Conservation (phyloP, 106 monocot genomes). For the Triglochin maritima region DNA sequence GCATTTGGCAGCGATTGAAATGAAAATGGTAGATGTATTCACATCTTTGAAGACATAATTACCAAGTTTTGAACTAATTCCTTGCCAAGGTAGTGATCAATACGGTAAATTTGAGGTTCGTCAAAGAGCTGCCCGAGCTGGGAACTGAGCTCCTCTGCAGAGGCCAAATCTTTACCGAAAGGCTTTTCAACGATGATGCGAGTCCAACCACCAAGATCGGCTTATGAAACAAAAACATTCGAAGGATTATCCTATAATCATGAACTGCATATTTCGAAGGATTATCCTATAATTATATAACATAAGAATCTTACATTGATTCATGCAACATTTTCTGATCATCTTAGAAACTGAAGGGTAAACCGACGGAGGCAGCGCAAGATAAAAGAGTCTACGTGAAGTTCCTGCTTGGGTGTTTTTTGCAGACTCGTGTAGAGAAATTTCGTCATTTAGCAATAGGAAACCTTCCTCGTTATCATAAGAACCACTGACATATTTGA, state of each 20-base stretch:
- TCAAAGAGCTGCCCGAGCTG: slow-evolving; percentile 80
- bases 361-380: slow-evolving; percentile 94
- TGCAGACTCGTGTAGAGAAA: slow-evolving; percentile 57
- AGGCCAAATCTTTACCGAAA: slow-evolving; percentile 76
- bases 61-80: slow-evolving; percentile 97
- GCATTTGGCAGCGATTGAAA: not conserved
- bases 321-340: slow-evolving; percentile 90
- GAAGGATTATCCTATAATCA: not conserved
- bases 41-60: not conserved
- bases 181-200: slow-evolving; percentile 93
- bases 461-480: slow-evolving; percentile 88
- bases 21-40: not conserved
- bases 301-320: slow-evolving; percentile 40
- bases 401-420: slow-evolving; percentile 61
- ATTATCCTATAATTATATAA: not conserved
- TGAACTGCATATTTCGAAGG: not conserved
- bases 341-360: slow-evolving; percentile 93
- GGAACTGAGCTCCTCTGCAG: slow-evolving; percentile 76
- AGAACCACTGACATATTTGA: slow-evolving; percentile 95
- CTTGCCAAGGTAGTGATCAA: slow-evolving; percentile 96
- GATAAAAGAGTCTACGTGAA: slow-evolving; percentile 88
- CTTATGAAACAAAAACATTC: slow-evolving; percentile 21
- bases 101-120: slow-evolving; percentile 81
- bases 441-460: slow-evolving; percentile 59
- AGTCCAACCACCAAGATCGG: slow-evolving; percentile 75